Percentiles rank a stretch among this genome's conserved stretches.
Conservation (phyloP, 495 filamentous ascomycete genomes). For the Daldinia concentrica region DNA sequence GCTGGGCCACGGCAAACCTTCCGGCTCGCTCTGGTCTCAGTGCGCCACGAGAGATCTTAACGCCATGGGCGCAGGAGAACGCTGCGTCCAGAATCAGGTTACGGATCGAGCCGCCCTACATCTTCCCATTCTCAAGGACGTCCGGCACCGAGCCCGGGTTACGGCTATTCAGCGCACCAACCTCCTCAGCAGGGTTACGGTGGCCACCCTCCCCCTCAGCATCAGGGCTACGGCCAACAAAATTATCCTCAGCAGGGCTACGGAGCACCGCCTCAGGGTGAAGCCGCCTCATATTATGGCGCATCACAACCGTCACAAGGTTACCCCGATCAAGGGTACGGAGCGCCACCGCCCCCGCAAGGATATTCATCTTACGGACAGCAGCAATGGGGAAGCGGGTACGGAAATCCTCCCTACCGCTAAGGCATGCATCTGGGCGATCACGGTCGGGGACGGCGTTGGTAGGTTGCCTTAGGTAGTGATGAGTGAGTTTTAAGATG, state of each 20-base stretch:
- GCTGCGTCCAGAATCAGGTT: constrained; percentile 30
- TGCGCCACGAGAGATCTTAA: constrained; percentile 55
- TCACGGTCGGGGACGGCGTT: background rate
- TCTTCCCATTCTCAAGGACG: constrained; percentile 30
- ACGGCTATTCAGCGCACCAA: constrained; percentile 30
- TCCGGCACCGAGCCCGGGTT: constrained; percentile 16
- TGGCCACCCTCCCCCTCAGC: constrained; percentile 14
- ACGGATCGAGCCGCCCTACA: constrained; percentile 29
- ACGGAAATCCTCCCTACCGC: constrained; percentile 34
- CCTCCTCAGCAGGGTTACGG: constrained; percentile 18
- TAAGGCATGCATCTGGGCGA: background rate
- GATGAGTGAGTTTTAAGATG: background rate
- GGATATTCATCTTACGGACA: constrained; percentile 43
- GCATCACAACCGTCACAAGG: constrained; percentile 25
- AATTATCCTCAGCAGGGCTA: constrained; percentile 26
- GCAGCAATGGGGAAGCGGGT: constrained; percentile 40
- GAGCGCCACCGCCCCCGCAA: constrained; percentile 33
- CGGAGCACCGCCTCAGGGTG: constrained; percentile 34
- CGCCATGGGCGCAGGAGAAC: constrained; percentile 44
- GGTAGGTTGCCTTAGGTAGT: background rate
- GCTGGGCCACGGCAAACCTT: constrained; percentile 61
- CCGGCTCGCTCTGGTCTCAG: constrained; percentile 62
- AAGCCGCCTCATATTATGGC: constrained; percentile 42
- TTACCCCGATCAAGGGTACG: constrained; percentile 35
- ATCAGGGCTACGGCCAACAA: constrained; percentile 31